phyloP scores from a whole-genome alignment of 306 rosid genomes.

The Quercus wislizeni region DNA sequence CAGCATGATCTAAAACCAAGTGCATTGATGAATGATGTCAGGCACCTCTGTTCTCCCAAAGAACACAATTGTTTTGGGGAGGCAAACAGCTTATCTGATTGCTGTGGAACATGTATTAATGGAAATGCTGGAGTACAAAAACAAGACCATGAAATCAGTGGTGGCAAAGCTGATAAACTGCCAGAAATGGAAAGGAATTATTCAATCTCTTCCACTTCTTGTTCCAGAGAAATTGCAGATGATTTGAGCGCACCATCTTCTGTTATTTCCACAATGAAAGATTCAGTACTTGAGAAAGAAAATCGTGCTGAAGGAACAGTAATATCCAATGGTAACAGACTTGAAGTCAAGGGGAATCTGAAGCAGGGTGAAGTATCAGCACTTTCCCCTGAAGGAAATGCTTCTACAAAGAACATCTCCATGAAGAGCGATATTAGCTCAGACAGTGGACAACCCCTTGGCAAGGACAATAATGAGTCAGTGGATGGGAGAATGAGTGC shows the following conservation, averaged over 20 bases:
- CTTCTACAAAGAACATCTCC: constrained; percentile 8
- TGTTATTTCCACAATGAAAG: constrained; percentile 12
- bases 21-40: constrained; percentile 7
- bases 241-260: neutral
- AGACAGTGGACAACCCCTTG: constrained; percentile 18
- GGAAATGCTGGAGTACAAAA: constrained; percentile 9
- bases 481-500: constrained; percentile 1
- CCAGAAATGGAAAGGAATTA: constrained; percentile 6
- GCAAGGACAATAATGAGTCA: neutral
- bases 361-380: constrained; percentile 17
- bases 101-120: neutral
- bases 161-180: constrained; percentile 6
- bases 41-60: constrained; percentile 7
- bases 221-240: neutral
- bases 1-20: constrained; percentile 5
- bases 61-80: constrained; percentile 1
- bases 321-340: constrained; percentile 1
- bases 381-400: neutral
- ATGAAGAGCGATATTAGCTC: constrained; percentile 9
- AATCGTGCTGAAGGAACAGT: constrained; percentile 1
- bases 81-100: constrained; percentile 3
- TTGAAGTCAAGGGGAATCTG: neutral
- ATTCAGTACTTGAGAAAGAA: neutral
- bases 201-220: constrained; percentile 13
- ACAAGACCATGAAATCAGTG: neutral